Evolutionary conservation across 139 green algal species (phyloP), one percentile per base, ranked within the genome.

Genomic region (Ulvella scutata): DNA sequence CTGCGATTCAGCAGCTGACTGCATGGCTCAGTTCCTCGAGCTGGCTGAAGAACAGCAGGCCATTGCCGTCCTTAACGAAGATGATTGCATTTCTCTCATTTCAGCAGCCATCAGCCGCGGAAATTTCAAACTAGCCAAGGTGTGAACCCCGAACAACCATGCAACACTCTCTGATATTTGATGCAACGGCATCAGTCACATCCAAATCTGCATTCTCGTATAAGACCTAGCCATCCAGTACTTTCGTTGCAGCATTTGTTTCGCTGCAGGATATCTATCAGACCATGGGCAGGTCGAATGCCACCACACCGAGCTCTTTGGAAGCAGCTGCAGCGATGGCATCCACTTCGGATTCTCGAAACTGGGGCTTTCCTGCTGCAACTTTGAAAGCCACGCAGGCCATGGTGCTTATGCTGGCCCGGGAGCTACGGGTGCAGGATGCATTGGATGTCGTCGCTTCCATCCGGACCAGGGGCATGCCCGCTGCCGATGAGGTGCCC

Each of bases 351-450:
- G 44, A 62, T 26, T 23, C n/a, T 26, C 4, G n/a, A 23, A 62
- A 4, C 7, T 62, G 44, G 44, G 44, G 4, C 4, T 62, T 62
- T 26, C 86, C 90, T 2, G 33, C 82, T 2, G 78, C 86, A 4
- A 82, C 79, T 13, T 61, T 92, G 17, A 26, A 80, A 2, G 81
- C 85, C 35, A 89, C 88, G 9, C 62, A 61, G 28, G 75, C 77
- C 6, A 38, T 96, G 29, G 84, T 96, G 28, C 72, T 90, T 51
- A 89, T 88, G 3, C 79, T 97, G 20, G 85, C 85, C 38, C 78
- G 83, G 40, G 77, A 81, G 73, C 80, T 97, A 38, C 73, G 79
- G 13, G 90, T 94, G 3, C 73, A 76, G 13, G 89, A 94, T 7
- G 92, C 92, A 7, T 51, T 96, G 43, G n/a, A 73, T 3, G 80